Evolutionary conservation across 169 alveolate genomes (phyloP).

Genomic region (Eimeria tenella): DNA sequence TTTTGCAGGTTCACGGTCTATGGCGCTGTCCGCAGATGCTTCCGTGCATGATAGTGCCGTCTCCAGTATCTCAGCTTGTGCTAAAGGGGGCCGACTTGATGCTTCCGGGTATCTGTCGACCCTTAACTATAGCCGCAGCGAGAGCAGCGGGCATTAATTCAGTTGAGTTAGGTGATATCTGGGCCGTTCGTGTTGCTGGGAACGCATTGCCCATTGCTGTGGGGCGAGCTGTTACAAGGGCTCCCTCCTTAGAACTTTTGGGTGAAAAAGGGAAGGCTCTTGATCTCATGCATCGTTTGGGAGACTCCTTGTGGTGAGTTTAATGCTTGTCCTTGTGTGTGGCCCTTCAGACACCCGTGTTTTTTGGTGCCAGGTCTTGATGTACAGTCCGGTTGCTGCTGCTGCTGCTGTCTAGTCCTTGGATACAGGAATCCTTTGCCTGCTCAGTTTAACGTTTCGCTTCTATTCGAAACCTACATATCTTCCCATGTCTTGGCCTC

Average conservation of each 20-base stretch:
- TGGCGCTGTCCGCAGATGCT: constrained; percentile 71
- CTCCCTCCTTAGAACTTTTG: constrained; percentile 40
- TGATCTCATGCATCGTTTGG: constrained; percentile 57
- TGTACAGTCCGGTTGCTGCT: no score
- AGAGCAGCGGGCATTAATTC: not conserved
- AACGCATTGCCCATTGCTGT: constrained; percentile 73
- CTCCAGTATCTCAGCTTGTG: constrained; percentile 65
- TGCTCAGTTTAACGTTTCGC: not conserved
- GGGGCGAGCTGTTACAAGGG: constrained; percentile 60
- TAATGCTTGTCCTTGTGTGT: not conserved
- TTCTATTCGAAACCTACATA: not conserved
- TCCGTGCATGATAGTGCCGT: constrained; percentile 56
- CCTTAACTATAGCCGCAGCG: constrained; percentile 45
- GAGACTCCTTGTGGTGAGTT: constrained; percentile 72
- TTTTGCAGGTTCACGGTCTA: constrained; percentile 72
- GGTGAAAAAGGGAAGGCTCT: constrained; percentile 74
- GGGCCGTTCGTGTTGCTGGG: constrained; percentile 71
- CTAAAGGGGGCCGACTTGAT: constrained; percentile 77
- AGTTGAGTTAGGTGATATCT: not conserved
- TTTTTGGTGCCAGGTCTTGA: not conserved
- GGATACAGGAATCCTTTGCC: not conserved
- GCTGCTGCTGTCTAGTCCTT: no score
- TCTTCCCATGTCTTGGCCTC: not conserved
- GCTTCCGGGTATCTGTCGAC: constrained; percentile 75
- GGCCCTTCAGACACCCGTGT: not conserved